Conservation (phyloP, 148 eudicot species). For the Chenopodium berlandieri region DNA sequence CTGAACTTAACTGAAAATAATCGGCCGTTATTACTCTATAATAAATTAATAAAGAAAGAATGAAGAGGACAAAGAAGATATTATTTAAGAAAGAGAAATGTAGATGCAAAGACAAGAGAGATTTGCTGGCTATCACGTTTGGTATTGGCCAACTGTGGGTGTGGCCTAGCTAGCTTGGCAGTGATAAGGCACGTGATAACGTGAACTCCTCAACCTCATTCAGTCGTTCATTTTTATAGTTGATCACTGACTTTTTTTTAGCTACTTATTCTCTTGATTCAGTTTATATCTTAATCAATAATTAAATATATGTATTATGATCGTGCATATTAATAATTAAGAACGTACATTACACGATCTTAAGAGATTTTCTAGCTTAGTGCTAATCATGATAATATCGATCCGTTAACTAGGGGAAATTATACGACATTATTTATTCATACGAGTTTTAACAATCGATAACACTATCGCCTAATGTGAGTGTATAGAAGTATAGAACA, state of each 20-base stretch:
- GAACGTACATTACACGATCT: too few species aligned
- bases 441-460: too few species aligned
- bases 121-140: slow-evolving; percentile 19
- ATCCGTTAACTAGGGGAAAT: too few species aligned
- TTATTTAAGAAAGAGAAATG: background rate
- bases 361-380: background rate
- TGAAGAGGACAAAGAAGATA: background rate
- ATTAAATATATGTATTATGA: too few species aligned
- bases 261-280: too few species aligned
- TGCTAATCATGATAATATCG: slow-evolving; percentile 10
- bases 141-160: background rate
- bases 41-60: background rate
- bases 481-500: too few species aligned
- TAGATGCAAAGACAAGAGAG: background rate
- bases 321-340: too few species aligned
- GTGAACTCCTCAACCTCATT: background rate
- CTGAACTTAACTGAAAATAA: too few species aligned
- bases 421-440: too few species aligned
- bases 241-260: background rate
- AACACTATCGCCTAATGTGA: too few species aligned
- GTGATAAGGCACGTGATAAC: slow-evolving; percentile 7
- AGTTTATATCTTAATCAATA: too few species aligned
- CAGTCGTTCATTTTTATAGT: background rate
- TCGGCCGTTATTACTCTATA: too few species aligned
- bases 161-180: slow-evolving; percentile 4